Percentiles rank a stretch among this genome's conserved stretches.
These are phyloP conservation scores for Pythium sp. DNA, from an alignment of 352 stramenopile genomes.

Conservation along the genomic window DNA sequence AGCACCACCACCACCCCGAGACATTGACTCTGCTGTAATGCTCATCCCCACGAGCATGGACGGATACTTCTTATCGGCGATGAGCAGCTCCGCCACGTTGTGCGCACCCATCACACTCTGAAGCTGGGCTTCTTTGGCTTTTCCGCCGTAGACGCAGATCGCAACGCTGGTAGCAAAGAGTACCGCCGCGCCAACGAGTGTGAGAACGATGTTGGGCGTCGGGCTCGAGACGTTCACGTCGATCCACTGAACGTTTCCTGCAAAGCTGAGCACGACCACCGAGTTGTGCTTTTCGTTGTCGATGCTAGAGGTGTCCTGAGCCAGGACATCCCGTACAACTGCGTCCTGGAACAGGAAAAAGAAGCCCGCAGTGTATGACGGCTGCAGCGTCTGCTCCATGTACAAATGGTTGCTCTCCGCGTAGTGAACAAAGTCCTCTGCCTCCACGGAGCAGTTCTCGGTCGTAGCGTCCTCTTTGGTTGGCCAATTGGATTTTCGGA, in stretches of 20 bases:
- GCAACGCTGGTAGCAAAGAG: not conserved
- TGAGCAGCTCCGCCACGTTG: constrained; percentile 8
- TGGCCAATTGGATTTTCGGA: constrained; percentile 1
- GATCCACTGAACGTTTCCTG: constrained; percentile 2
- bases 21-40: constrained; percentile 5
- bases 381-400: constrained; percentile 32
- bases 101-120: constrained; percentile 1
- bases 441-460: not conserved
- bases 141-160: not conserved
- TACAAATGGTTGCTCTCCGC: constrained; percentile 35
- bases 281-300: not conserved
- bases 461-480: not conserved
- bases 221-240: constrained; percentile 13
- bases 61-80: constrained; percentile 13
- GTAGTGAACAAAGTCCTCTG: constrained; percentile 12
- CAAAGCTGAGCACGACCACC: constrained; percentile 3
- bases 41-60: constrained; percentile 15
- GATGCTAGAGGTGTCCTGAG: not conserved
- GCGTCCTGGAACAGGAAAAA: constrained; percentile 40
- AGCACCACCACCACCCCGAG: no score
- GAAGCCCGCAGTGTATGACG: constrained; percentile 27
- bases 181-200: not conserved
- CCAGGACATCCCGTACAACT: constrained; percentile 1
- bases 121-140: not conserved
- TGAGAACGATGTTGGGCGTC: constrained; percentile 2